phyloP scores from a whole-genome alignment of 306 rosid species.

The Castanopsis chinensis region DNA sequence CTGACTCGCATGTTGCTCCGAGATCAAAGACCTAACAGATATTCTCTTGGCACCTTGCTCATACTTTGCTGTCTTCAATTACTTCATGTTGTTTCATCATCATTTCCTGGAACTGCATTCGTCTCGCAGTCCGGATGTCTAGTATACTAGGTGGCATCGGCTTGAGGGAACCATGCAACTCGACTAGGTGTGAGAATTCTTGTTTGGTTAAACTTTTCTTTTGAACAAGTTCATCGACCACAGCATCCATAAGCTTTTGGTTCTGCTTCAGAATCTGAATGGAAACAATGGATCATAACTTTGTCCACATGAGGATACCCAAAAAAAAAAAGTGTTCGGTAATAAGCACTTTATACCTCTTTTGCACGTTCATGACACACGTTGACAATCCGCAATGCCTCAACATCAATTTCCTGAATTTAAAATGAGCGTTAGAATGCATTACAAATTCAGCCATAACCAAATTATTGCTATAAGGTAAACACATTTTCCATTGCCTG shows the following conservation, averaged over 20 bases:
- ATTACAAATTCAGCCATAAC: not conserved
- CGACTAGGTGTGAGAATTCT: constrained; percentile 65
- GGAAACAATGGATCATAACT: constrained; percentile 14
- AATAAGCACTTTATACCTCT: constrained; percentile 49
- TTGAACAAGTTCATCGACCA: constrained; percentile 69
- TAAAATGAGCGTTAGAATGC: not conserved
- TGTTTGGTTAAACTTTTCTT: constrained; percentile 84
- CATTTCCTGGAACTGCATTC: constrained; percentile 46
- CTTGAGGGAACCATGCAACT: constrained; percentile 60
- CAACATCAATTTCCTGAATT: constrained; percentile 75
- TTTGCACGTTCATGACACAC: constrained; percentile 79
- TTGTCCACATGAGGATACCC: not conserved
- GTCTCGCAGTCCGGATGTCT: constrained; percentile 66
- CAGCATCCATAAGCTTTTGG: constrained; percentile 66
- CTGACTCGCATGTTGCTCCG: not conserved
- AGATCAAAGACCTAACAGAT: not conserved
- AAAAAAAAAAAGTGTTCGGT: not conserved
- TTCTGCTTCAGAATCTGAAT: constrained; percentile 73
- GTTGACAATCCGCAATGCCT: constrained; percentile 67
- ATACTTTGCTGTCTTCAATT: constrained; percentile 31
- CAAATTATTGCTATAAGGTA: not conserved
- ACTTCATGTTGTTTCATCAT: constrained; percentile 32
- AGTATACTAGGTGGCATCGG: constrained; percentile 65
- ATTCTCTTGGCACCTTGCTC: constrained; percentile 3
- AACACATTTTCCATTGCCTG: not conserved